Evolutionary conservation across 2,329 filamentous ascomycete species (phyloP).

Genomic region (Ceratocystis variospora): DNA sequence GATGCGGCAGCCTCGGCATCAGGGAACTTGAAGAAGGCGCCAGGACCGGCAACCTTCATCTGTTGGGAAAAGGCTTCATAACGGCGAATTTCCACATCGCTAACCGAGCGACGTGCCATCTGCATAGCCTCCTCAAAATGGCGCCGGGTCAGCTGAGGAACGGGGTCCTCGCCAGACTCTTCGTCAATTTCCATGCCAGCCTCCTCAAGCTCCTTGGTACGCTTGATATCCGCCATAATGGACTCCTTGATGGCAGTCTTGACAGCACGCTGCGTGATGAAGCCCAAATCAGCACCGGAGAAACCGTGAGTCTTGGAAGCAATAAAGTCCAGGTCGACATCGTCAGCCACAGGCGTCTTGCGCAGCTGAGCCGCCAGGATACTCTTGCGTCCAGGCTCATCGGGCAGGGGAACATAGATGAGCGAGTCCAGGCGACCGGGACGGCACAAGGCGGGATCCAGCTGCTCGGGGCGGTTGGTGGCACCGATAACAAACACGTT

Average conservation of each 20-base stretch:
- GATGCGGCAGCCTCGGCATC: conserved; percentile 38
- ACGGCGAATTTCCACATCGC: conserved; percentile 89
- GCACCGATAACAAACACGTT: conserved; percentile 99
- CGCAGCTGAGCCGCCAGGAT: conserved; percentile 94
- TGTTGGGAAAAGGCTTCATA: conserved; percentile 98
- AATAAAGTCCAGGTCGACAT: conserved; percentile 84
- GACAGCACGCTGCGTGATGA: conserved; percentile 96
- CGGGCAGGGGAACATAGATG: conserved; percentile 93
- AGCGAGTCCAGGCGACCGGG: conserved; percentile 96
- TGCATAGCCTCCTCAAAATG: conserved; percentile 99
- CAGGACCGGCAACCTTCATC: conserved; percentile 95
- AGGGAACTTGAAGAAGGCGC: conserved; percentile 97
- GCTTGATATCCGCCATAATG: conserved; percentile 78
- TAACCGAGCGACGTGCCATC: conserved; percentile 82
- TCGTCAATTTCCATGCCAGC: conserved; percentile 58
- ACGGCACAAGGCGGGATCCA: conserved; percentile 94
- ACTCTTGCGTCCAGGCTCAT: conserved; percentile 74
- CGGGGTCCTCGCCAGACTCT: conserved; percentile 76
- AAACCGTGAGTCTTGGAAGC: conserved; percentile 96
- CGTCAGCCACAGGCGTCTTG: conserved; percentile 83
- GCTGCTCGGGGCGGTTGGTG: conserved; percentile 96
- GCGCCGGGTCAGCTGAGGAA: conserved; percentile 85
- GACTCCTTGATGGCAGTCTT: conserved; percentile 99
- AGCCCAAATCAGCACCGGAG: conserved; percentile 98
- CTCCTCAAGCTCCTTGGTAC: conserved; percentile 76